Conservation (phyloP, 2,329 filamentous ascomycete genomes). For the Lanzia echinophila region DNA sequence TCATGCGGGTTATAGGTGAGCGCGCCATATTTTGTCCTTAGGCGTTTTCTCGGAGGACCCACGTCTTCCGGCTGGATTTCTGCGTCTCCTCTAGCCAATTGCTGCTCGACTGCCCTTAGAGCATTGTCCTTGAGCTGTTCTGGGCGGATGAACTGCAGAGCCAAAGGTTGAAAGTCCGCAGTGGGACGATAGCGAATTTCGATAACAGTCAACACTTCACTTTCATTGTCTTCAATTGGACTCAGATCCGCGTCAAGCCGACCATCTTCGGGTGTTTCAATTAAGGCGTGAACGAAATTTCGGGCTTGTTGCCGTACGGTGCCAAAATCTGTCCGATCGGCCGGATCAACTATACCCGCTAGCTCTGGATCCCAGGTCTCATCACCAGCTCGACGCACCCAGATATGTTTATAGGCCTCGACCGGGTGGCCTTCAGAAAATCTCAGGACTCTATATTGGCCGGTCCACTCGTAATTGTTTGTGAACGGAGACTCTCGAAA, state of each 20-base stretch:
- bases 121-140: too few species aligned
- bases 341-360: background rate
- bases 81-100: too few species aligned
- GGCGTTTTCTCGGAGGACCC: background rate
- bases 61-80: too few species aligned
- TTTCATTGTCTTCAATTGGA: background rate
- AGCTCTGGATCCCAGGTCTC: background rate
- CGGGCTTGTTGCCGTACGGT: background rate
- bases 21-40: background rate
- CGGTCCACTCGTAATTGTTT: background rate
- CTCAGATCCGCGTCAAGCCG: background rate
- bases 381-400: too few species aligned
- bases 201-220: background rate
- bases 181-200: constrained; percentile 6
- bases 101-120: too few species aligned
- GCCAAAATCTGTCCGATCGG: background rate
- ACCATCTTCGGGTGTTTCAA: background rate
- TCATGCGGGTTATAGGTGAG: too few species aligned
- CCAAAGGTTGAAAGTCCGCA: background rate
- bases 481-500: background rate
- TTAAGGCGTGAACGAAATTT: background rate
- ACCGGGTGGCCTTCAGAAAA: constrained; percentile 1
- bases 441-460: background rate
- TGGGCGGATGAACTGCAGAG: background rate
- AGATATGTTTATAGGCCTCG: too few species aligned